Conservation (phyloP, 1,284 basidiomycete genomes). For the Ceratobasidium theobromae region DNA sequence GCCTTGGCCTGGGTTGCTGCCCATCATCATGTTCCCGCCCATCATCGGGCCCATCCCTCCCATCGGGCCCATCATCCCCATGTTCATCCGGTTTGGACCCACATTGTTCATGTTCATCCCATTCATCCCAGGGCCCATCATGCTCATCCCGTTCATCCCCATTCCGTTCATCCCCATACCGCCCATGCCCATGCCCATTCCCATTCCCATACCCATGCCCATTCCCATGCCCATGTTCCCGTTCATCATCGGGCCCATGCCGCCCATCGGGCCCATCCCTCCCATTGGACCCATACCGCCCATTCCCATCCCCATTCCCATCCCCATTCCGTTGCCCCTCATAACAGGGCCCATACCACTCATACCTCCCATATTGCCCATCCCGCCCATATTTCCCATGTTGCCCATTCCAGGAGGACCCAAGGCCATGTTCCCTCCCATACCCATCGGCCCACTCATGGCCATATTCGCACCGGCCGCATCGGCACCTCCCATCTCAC, state of each 20-base stretch:
- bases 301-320: slow-evolving; percentile 22
- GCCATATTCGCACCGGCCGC: background rate
- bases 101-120: slow-evolving; percentile 30
- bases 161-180: slow-evolving; percentile 44
- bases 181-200: slow-evolving; percentile 13
- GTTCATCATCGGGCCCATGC: background rate
- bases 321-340: slow-evolving; percentile 4
- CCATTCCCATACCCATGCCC: background rate
- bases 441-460: background rate
- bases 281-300: slow-evolving; percentile 11
- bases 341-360: background rate
- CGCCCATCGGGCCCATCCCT: slow-evolving; percentile 25
- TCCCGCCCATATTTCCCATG: slow-evolving; percentile 6
- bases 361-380: slow-evolving; percentile 2
- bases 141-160: slow-evolving; percentile 27
- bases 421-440: background rate
- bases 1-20: background rate
- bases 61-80: slow-evolving; percentile 21
- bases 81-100: slow-evolving; percentile 19
- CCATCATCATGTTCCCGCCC: slow-evolving; percentile 13
- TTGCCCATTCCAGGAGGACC: background rate
- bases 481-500: slow-evolving; percentile 6
- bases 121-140: slow-evolving; percentile 6
- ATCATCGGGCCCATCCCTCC: slow-evolving; percentile 20
- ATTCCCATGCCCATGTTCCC: slow-evolving; percentile 5